Percentiles rank a stretch among this genome's conserved stretches.
These are phyloP conservation scores for Chrysoporthe cubensis DNA, from an alignment of 2,329 filamentous ascomycete genomes.

Conservation along the genomic window DNA sequence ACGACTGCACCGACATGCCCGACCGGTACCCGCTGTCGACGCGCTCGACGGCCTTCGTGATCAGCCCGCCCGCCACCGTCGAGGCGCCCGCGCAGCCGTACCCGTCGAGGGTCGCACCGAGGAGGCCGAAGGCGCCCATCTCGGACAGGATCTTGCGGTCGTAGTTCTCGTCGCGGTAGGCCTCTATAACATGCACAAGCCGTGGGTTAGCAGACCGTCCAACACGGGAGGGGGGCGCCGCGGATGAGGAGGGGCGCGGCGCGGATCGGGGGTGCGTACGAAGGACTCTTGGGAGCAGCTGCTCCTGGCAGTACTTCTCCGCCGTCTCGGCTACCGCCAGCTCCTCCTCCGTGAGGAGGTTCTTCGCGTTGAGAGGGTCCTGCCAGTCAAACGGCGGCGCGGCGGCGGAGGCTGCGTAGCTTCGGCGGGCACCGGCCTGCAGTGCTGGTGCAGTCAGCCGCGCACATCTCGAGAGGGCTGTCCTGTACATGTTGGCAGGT, in stretches of 20 bases:
- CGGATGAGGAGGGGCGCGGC: background rate
- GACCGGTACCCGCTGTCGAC: constrained; percentile 87
- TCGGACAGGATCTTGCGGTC: constrained; percentile 79
- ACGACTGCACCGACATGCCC: constrained; percentile 87
- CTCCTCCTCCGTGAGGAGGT: constrained; percentile 87
- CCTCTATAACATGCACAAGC: constrained; percentile 34
- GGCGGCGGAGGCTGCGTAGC: constrained; percentile 35
- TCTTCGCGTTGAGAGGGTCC: constrained; percentile 78
- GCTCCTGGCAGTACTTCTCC: constrained; percentile 91
- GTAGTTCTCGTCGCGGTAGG: constrained; percentile 77
- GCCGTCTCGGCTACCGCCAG: constrained; percentile 87
- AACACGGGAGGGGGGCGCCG: background rate
- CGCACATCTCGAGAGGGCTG: constrained; percentile 23
- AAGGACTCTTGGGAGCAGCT: constrained; percentile 80
- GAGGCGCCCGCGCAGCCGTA: constrained; percentile 84
- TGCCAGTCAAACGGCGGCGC: constrained; percentile 77
- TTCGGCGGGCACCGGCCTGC: constrained; percentile 25
- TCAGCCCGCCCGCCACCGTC: constrained; percentile 79
- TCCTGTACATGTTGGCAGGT: constrained; percentile 25
- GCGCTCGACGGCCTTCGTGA: constrained; percentile 83
- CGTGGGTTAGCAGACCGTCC: constrained; percentile 3
- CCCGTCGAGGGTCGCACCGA: constrained; percentile 81
- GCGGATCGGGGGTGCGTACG: constrained; percentile 56
- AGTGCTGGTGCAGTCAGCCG: constrained; percentile 20
- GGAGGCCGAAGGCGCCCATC: constrained; percentile 82